Percentiles rank a stretch among this genome's conserved stretches.
Conservation (phyloP, 2,329 filamentous ascomycete species). For the Trichoderma sp. region DNA sequence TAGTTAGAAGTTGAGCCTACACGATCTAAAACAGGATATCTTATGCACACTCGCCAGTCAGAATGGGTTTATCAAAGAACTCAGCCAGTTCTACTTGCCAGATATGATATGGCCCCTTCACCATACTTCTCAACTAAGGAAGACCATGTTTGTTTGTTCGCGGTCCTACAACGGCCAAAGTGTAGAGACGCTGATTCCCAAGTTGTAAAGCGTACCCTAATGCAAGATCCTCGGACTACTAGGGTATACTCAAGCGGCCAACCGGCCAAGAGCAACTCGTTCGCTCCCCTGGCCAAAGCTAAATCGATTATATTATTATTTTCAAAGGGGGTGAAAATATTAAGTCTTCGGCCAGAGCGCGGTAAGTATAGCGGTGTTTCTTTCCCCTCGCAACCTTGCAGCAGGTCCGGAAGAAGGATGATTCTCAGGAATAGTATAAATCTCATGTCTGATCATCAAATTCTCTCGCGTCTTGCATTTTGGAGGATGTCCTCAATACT, state of each 20-base stretch:
- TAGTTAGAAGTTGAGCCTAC: neutral
- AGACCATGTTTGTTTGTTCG: neutral
- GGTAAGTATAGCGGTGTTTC: neutral
- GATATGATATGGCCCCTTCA: neutral
- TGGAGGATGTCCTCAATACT: neutral
- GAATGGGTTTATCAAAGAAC: neutral
- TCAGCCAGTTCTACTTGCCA: neutral
- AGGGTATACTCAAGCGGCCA: neutral
- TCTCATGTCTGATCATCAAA: neutral
- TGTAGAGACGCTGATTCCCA: neutral
- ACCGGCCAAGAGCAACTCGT: neutral
- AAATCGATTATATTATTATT: neutral
- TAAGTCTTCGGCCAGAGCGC: neutral
- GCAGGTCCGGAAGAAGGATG: neutral
- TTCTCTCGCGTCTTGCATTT: neutral
- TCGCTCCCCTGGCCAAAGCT: neutral
- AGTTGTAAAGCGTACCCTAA: neutral
- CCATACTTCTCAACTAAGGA: neutral
- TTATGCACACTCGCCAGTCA: neutral
- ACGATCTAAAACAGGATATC: neutral
- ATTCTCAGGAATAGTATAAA: neutral
- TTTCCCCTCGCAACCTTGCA: neutral
- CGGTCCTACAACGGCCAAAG: neutral
- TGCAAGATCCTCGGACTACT: neutral
- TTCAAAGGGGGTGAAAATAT: neutral